Conservation (phyloP, 2,329 filamentous ascomycete genomes). For the Malbranchea cinnamomea region DNA sequence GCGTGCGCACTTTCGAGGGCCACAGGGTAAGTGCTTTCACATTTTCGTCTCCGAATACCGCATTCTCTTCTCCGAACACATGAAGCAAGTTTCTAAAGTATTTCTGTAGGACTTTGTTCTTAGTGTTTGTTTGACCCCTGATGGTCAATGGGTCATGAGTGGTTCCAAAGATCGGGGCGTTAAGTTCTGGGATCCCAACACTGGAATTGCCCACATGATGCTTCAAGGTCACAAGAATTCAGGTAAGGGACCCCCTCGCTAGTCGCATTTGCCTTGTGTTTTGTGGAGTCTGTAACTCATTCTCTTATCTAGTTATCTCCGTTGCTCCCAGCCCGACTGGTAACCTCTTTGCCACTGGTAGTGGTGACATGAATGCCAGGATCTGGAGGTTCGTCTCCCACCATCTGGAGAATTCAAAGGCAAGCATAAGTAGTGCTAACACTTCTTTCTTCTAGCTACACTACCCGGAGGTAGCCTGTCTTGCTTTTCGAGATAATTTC, state of each 20-base stretch:
- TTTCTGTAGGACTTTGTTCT: constrained; percentile 73
- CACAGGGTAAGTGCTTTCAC: constrained; percentile 53
- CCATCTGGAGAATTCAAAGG: too few relatives aligned
- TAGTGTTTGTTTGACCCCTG: constrained; percentile 85
- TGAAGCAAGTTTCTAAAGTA: constrained; percentile 11
- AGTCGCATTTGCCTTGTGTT: too few relatives aligned
- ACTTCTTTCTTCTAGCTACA: constrained; percentile 2
- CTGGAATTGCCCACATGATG: constrained; percentile 92
- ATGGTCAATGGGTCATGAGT: constrained; percentile 89
- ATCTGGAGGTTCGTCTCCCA: constrained; percentile 63
- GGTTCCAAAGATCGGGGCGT: constrained; percentile 95
- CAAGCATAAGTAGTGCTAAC: constrained; percentile 2
- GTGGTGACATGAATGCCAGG: constrained; percentile 90
- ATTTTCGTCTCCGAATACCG: too few relatives aligned
- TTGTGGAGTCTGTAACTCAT: too few relatives aligned
- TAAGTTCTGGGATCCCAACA: constrained; percentile 95
- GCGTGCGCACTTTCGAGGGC: constrained; percentile 91
- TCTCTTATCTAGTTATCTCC: constrained; percentile 56
- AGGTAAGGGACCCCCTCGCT: constrained; percentile 29
- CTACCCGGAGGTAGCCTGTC: constrained; percentile 4
- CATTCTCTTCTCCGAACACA: constrained; percentile 5
- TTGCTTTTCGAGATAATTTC: too few relatives aligned
- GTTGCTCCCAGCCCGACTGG: constrained; percentile 86
- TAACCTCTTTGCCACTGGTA: constrained; percentile 84
- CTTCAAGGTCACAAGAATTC: constrained; percentile 98